Base-by-base conservation (phyloP, 1,284 basidiomycete species). In the Heimioporus retisporus region DNA sequence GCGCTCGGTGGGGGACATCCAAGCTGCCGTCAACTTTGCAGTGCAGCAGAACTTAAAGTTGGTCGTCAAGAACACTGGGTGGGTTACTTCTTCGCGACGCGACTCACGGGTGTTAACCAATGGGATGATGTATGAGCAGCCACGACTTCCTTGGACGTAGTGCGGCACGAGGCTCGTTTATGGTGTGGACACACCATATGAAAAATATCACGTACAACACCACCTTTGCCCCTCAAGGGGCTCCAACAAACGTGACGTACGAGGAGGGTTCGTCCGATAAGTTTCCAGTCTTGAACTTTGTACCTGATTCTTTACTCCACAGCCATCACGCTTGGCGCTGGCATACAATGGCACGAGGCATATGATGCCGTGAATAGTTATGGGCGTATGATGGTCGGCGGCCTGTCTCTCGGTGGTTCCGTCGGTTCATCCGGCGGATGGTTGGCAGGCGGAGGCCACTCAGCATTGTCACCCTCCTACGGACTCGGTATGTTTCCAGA, bases 1-100 rank as follows among this genome's bases (percentile, higher is more conserved):
- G 7, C 35, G 35, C 35, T 10, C 35, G 35, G 35, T 35, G 35
- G 35, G 35, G 35, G 35, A 35, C 35, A 35, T 35, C 35, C 35
- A 84, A 65, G 81, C 79, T 50, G 83, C 70, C 5, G 59, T 77
- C 7, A 54, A 25, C 1, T 75, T 75, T 59, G 63, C 83, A 0
- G 76, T 69, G 13, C 68, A 76, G 50, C 75, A 84, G 59, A 83
- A 85, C 64, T 72, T 86, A 25, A 81, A 81, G 13, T 66, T 86
- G 6, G 82, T 82, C 1, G 75, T 88, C n/a, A 87, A 86, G 71
- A 84, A 84, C 63, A 86, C 86, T 15, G 84, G 85, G 80, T 82
- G 69, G 31, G 78, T 69, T 35, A 23, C 42, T n/a, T 57, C 6
- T 6, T 21, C n/a, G 35, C 11, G 35, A 35, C 35, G 7, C 7